A percentile compares a stretch with the other conserved stretches of the same genome.
Conservation (phyloP, 192 early-diverging fungal genomes). For the Cladochytrium replicatum region DNA sequence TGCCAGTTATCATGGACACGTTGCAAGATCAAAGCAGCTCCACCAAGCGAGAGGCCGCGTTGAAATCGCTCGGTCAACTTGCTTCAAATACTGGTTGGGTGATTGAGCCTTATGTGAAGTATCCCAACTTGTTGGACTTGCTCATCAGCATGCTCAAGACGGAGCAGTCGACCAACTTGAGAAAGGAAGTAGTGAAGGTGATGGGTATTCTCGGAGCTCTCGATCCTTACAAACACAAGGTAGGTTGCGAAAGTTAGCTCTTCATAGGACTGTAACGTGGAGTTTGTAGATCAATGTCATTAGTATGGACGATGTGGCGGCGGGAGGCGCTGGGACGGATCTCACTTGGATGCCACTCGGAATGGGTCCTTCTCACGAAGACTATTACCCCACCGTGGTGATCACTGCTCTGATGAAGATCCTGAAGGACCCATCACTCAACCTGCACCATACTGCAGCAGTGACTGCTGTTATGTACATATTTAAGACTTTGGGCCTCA, state of each 20-base stretch:
- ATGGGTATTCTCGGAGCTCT: constrained; percentile 91
- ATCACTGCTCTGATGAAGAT: constrained; percentile 83
- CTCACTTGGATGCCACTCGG: constrained; percentile 32
- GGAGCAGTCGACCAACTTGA: constrained; percentile 61
- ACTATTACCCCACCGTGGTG: constrained; percentile 84
- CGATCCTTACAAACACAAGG: constrained; percentile 77
- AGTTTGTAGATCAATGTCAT: neutral
- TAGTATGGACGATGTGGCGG: constrained; percentile 16
- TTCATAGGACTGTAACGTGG: neutral
- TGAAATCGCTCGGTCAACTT: constrained; percentile 77
- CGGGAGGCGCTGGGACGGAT: constrained; percentile 14
- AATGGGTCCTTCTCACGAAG: constrained; percentile 72
- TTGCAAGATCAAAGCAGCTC: constrained; percentile 77
- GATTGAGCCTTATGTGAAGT: constrained; percentile 79
- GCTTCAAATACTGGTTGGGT: constrained; percentile 75
- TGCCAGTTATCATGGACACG: constrained; percentile 80
- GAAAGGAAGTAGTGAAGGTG: constrained; percentile 76
- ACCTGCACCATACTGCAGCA: constrained; percentile 72
- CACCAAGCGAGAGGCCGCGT: constrained; percentile 76
- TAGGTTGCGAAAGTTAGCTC: constrained; percentile 4
- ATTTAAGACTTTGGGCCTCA: constrained; percentile 78
- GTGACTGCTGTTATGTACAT: constrained; percentile 89
- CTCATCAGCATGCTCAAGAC: constrained; percentile 74
- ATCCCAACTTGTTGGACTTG: constrained; percentile 71
- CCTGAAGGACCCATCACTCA: constrained; percentile 67